Conservation (phyloP, 2,329 filamentous ascomycete genomes). For the Epichloe amarillans region DNA sequence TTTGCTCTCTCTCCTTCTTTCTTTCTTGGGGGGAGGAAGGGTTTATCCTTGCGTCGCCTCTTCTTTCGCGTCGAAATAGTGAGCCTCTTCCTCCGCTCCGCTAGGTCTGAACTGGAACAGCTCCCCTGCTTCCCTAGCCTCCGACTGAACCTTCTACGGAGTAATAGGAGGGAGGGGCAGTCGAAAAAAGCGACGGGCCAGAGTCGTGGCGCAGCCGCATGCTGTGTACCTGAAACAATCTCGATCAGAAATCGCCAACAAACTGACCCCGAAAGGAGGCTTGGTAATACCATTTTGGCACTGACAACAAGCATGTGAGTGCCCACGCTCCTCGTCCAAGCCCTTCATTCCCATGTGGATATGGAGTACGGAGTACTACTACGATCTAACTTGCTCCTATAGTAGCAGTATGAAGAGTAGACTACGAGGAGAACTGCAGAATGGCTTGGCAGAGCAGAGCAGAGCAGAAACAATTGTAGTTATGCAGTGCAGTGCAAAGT, state of each 20-base stretch:
- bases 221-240: conserved; percentile 1
- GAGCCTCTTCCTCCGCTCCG: neutral
- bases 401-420: neutral
- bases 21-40: neutral
- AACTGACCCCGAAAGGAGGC: neutral
- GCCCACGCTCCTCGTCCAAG: neutral
- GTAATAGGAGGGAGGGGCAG: neutral
- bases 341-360: no score
- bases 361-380: no score
- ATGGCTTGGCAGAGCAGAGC: no score
- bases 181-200: neutral
- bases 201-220: neutral
- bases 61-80: no score
- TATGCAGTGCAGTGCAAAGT: no score
- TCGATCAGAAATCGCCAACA: neutral
- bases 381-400: no score
- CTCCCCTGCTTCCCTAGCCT: neutral
- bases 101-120: neutral
- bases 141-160: no score
- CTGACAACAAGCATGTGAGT: neutral
- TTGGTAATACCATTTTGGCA: neutral
- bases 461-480: no score
- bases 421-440: neutral
- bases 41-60: no score
- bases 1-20: neutral